Percentiles rank a stretch among this genome's conserved stretches.
These are phyloP conservation scores for Penicillium robsamsonii DNA, from an alignment of 495 filamentous ascomycete genomes.

Conservation along the genomic window DNA sequence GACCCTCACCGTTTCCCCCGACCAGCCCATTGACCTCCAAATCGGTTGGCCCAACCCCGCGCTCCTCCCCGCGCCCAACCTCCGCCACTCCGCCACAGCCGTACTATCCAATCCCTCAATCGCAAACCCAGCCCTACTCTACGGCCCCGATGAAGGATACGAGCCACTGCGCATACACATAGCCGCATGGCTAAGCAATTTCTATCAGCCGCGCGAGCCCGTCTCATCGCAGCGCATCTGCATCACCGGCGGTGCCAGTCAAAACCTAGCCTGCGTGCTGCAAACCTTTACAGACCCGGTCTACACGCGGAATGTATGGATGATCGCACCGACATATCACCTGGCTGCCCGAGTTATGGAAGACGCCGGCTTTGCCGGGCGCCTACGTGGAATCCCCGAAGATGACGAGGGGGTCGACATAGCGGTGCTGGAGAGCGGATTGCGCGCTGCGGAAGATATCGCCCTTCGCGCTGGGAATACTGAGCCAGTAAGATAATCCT, in stretches of 20 bases:
- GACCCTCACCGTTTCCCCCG: conserved; percentile 10
- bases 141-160: conserved; percentile 78
- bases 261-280: conserved; percentile 70
- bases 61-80: conserved; percentile 62
- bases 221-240: conserved; percentile 61
- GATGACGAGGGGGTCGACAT: conserved; percentile 74
- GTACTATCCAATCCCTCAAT: conserved; percentile 59
- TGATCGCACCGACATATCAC: conserved; percentile 77
- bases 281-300: conserved; percentile 73
- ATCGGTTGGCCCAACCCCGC: conserved; percentile 68
- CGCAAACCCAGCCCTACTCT: conserved; percentile 59
- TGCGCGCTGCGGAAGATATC: conserved; percentile 37
- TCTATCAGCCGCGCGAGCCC: conserved; percentile 51
- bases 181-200: conserved; percentile 63
- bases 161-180: conserved; percentile 60
- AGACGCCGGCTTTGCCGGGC: conserved; percentile 65
- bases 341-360: conserved; percentile 76
- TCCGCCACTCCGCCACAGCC: conserved; percentile 52
- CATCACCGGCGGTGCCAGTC: conserved; percentile 78
- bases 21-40: conserved; percentile 60
- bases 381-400: conserved; percentile 65
- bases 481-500: conserved; percentile 37
- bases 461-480: conserved; percentile 30
- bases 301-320: conserved; percentile 74
- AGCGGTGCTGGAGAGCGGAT: conserved; percentile 50